Conservation (phyloP, 2,329 filamentous ascomycete species). For the Arachnomyces sp. region DNA sequence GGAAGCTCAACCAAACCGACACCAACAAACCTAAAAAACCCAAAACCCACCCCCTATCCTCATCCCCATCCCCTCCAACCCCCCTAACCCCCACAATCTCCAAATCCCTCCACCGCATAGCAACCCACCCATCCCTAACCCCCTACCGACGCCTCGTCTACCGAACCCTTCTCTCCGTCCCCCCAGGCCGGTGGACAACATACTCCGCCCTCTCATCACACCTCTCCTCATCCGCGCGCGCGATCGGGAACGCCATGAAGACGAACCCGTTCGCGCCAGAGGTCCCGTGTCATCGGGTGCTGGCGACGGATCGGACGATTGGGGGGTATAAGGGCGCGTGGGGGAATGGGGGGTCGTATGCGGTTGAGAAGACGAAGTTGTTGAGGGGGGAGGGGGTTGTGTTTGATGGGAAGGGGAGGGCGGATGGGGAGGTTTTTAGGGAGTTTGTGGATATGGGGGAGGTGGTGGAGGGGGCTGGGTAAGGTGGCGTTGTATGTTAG, state of each 20-base stretch:
- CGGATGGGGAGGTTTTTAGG: constrained; percentile 25
- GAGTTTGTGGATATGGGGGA: constrained; percentile 21
- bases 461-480: background rate
- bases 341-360: constrained; percentile 38
- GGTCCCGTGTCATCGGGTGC: constrained; percentile 73
- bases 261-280: constrained; percentile 73
- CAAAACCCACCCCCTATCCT: no score
- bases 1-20: no score
- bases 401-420: constrained; percentile 37
- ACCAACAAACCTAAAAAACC: no score
- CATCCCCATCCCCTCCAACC: no score
- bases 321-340: constrained; percentile 46
- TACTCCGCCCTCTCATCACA: constrained; percentile 64
- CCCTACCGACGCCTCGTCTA: constrained; percentile 53
- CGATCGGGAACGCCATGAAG: constrained; percentile 68
- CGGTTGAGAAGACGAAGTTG: constrained; percentile 33
- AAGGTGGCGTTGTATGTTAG: background rate
- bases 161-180: constrained; percentile 66
- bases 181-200: constrained; percentile 64
- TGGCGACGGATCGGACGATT: constrained; percentile 58
- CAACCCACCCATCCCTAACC: constrained; percentile 39
- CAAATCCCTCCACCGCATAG: constrained; percentile 34
- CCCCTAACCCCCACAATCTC: constrained; percentile 4
- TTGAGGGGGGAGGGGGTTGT: constrained; percentile 36
- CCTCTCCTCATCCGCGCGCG: constrained; percentile 62